Evolutionary conservation across 2,329 filamentous ascomycete genomes (phyloP).

Genomic region (Exutisphaerella laricina): DNA sequence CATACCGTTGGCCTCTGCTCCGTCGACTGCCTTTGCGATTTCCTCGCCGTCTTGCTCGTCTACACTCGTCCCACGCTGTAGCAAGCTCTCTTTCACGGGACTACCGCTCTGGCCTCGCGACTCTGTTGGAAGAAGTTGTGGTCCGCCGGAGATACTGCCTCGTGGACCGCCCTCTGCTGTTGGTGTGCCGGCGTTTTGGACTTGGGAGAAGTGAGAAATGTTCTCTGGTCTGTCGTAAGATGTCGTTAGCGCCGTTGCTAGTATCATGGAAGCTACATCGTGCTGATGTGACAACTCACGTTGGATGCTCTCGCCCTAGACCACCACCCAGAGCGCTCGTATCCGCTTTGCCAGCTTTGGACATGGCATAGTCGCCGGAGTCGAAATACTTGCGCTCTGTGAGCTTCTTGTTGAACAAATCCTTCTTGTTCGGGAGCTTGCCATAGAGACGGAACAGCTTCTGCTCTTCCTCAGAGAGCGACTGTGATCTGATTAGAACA

Average conservation of each 20-base stretch:
- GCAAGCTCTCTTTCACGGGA: slow-evolving; percentile 83
- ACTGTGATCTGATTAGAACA: slow-evolving; percentile 48
- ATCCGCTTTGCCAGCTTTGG: slow-evolving; percentile 92
- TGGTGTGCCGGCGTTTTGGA: slow-evolving; percentile 20
- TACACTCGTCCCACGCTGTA: slow-evolving; percentile 74
- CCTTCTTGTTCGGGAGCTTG: slow-evolving; percentile 93
- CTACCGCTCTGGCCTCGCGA: slow-evolving; percentile 58
- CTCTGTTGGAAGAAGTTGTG: slow-evolving; percentile 38
- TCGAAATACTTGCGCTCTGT: slow-evolving; percentile 99
- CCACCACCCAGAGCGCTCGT: slow-evolving; percentile 72
- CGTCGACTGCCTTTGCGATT: neutral
- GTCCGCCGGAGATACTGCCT: slow-evolving; percentile 21
- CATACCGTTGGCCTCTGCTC: slow-evolving; percentile 4
- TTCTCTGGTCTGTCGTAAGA: slow-evolving; percentile 32
- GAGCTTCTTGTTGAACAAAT: slow-evolving; percentile 94
- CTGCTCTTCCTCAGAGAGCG: slow-evolving; percentile 89
- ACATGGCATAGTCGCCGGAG: slow-evolving; percentile 89
- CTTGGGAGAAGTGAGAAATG: slow-evolving; percentile 35
- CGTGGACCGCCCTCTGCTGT: slow-evolving; percentile 16
- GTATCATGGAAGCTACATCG: too few species aligned
- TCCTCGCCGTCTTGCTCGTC: slow-evolving; percentile 48
- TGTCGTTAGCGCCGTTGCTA: too few species aligned
- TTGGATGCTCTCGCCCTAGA: slow-evolving; percentile 90
- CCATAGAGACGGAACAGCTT: slow-evolving; percentile 95
- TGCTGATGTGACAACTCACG: slow-evolving; percentile 60